phyloP scores from a whole-genome alignment of 768 basidiomycete genomes.

The Amanita muscaria region DNA sequence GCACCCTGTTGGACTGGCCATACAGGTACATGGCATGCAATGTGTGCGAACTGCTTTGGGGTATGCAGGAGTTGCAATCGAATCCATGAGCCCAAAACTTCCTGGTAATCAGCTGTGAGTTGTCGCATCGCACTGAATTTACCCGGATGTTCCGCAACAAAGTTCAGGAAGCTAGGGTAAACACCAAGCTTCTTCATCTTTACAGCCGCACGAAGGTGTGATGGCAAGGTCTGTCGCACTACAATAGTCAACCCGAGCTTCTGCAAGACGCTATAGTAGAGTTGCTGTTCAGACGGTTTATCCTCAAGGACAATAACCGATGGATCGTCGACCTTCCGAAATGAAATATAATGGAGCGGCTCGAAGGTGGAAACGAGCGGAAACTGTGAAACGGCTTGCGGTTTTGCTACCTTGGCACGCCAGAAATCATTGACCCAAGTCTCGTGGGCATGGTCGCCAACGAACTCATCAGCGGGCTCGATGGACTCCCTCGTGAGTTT shows the following conservation, averaged over 20 bases:
- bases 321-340: constrained; percentile 19
- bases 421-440: neutral
- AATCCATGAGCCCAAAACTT: constrained; percentile 25
- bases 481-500: constrained; percentile 14
- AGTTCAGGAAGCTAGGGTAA: constrained; percentile 14
- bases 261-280: constrained; percentile 14
- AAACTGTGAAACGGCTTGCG: neutral
- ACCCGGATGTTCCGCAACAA: constrained; percentile 8
- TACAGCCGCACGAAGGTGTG: constrained; percentile 14
- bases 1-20: constrained; percentile 19
- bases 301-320: constrained; percentile 18
- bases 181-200: constrained; percentile 9
- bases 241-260: constrained; percentile 19
- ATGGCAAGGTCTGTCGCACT: constrained; percentile 13
- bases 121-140: constrained; percentile 13
- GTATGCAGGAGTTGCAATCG: constrained; percentile 13
- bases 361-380: constrained; percentile 1
- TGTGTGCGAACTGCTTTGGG: constrained; percentile 11
- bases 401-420: neutral
- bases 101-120: constrained; percentile 13
- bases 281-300: constrained; percentile 5
- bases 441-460: neutral
- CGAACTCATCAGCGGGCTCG: neutral
- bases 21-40: constrained; percentile 24
- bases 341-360: constrained; percentile 13